phyloP scores from a whole-genome alignment of 106 monocot genomes.

The Apostasia shenzhenica region DNA sequence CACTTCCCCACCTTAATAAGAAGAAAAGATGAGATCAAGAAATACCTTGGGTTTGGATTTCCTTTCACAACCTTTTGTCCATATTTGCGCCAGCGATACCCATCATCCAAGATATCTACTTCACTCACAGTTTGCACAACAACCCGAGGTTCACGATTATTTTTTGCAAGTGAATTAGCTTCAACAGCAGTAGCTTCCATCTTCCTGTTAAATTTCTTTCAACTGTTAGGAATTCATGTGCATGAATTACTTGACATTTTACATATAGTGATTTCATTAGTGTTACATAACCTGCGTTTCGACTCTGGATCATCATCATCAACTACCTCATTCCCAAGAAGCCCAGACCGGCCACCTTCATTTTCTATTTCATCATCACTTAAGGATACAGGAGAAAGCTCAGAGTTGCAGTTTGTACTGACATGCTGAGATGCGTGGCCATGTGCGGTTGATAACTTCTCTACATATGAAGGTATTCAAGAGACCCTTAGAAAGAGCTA shows the following conservation, averaged over 20 bases:
- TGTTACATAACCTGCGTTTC: constrained; percentile 66
- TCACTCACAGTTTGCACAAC: constrained; percentile 99
- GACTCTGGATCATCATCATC: constrained; percentile 82
- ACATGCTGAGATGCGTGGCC: constrained; percentile 13
- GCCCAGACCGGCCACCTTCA: constrained; percentile 31
- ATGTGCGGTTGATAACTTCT: constrained; percentile 31
- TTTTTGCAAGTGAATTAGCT: constrained; percentile 43
- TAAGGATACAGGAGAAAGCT: constrained; percentile 40
- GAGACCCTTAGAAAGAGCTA: not conserved
- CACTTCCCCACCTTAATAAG: not conserved
- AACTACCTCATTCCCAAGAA: constrained; percentile 30
- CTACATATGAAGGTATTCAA: constrained; percentile 25
- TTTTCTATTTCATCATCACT: constrained; percentile 65
- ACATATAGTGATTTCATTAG: constrained; percentile 5
- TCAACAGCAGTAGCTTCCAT: constrained; percentile 44
- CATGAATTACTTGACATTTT: not conserved
- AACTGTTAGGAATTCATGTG: not conserved
- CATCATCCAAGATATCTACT: constrained; percentile 98
- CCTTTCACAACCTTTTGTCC: constrained; percentile 99
- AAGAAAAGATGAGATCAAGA: not conserved
- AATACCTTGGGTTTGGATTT: constrained; percentile 92
- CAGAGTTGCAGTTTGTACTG: constrained; percentile 33
- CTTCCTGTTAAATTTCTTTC: constrained; percentile 44
- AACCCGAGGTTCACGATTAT: constrained; percentile 84
- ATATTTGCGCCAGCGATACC: constrained; percentile 98